Evolutionary conservation across 1,284 basidiomycete species (phyloP).

Genomic region (Porodaedalea pini): DNA sequence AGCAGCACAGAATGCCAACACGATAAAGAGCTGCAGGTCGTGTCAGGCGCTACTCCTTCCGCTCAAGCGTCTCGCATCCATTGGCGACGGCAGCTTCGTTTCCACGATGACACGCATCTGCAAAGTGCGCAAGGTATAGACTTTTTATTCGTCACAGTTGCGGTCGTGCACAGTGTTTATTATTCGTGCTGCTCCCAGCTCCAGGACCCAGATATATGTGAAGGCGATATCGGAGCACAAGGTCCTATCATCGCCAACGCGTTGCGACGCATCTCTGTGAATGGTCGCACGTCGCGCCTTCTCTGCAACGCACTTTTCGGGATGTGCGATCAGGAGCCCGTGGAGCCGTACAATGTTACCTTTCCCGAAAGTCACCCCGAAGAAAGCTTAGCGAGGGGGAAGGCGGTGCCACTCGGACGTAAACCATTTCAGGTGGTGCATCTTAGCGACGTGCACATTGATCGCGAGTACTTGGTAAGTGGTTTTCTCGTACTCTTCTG

Average conservation of each 20-base stretch:
- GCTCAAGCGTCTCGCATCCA: constrained; percentile 38
- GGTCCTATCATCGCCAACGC: constrained; percentile 58
- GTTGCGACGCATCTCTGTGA: constrained; percentile 45
- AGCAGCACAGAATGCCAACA: constrained; percentile 13
- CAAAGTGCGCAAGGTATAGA: constrained; percentile 35
- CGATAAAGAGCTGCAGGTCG: constrained; percentile 33
- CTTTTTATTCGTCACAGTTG: no score
- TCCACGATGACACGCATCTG: constrained; percentile 40
- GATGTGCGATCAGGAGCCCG: constrained; percentile 46
- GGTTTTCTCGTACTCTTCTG: background rate
- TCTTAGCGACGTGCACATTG: constrained; percentile 55
- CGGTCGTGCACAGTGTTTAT: background rate
- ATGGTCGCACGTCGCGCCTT: constrained; percentile 47
- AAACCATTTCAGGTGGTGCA: constrained; percentile 46
- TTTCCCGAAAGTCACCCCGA: constrained; percentile 37
- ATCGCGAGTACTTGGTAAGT: constrained; percentile 46
- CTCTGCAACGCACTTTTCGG: constrained; percentile 57
- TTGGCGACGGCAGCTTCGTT: constrained; percentile 42
- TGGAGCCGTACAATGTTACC: constrained; percentile 41
- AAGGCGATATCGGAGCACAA: constrained; percentile 45
- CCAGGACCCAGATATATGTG: constrained; percentile 49
- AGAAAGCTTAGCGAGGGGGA: background rate
- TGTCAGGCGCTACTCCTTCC: constrained; percentile 45
- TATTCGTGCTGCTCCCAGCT: constrained; percentile 23
- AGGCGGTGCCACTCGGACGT: background rate